Conservation (phyloP, 2,329 filamentous ascomycete species). For the Colletotrichum magnum region DNA sequence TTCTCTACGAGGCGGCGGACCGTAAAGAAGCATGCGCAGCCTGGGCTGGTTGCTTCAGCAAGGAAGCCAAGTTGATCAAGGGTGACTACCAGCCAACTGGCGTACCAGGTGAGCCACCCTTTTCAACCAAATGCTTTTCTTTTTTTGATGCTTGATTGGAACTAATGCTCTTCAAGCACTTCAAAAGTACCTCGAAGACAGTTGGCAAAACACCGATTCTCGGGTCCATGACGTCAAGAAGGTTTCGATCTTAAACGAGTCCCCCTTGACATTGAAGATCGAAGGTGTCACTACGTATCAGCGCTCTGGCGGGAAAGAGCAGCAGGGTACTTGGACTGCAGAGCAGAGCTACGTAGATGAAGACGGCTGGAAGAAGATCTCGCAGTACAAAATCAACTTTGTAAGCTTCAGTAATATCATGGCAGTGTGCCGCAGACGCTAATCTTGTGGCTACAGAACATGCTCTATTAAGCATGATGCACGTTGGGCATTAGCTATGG, state of each 20-base stretch:
- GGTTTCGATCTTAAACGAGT: not conserved
- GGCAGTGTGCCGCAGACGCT: too few species aligned
- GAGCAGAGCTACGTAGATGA: constrained; percentile 10
- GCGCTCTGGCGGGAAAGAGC: constrained; percentile 3
- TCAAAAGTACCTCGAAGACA: constrained; percentile 13
- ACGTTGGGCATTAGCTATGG: too few species aligned
- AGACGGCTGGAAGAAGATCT: constrained; percentile 13
- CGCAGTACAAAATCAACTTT: constrained; percentile 6
- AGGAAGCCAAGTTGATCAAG: constrained; percentile 12
- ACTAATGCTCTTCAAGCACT: not conserved
- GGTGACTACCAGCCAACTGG: constrained; percentile 2
- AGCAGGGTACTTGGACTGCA: constrained; percentile 4
- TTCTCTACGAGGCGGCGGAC: constrained; percentile 9
- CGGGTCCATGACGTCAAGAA: constrained; percentile 14
- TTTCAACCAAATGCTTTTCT: not conserved
- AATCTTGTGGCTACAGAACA: not conserved
- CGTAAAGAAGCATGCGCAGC: constrained; percentile 5
- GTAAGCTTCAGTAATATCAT: not conserved
- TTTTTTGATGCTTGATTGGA: not conserved
- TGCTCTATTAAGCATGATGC: not conserved
- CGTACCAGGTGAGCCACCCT: not conserved
- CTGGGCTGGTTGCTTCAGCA: constrained; percentile 4
- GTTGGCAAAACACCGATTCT: constrained; percentile 15
- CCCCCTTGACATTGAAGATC: not conserved
- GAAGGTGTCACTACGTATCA: constrained; percentile 7